phyloP scores from a whole-genome alignment of 495 filamentous ascomycete species.

The Aspergillus olivimuriae region DNA sequence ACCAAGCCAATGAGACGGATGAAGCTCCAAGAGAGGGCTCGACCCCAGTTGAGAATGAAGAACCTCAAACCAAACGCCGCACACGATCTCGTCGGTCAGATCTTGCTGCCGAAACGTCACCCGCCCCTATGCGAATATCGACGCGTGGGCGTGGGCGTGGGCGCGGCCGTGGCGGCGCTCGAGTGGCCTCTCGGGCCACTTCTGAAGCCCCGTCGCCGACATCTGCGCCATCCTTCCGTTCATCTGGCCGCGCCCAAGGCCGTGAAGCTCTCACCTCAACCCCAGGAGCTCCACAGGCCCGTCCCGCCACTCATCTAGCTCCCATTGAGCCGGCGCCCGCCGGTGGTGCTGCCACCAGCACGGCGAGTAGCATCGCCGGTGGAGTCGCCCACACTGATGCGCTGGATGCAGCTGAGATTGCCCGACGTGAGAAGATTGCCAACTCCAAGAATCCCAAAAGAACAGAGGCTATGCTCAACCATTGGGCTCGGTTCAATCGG shows the following conservation, averaged over 20 bases:
- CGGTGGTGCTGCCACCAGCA: slow-evolving; percentile 1
- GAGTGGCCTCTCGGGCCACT: slow-evolving; percentile 16
- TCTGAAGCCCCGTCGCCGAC: slow-evolving; percentile 18
- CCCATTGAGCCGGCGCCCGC: slow-evolving; percentile 20
- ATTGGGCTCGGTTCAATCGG: slow-evolving; percentile 41
- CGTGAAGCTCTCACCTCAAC: slow-evolving; percentile 1
- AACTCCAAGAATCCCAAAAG: slow-evolving; percentile 46
- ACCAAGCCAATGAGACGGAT: slow-evolving; percentile 24
- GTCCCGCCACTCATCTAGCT: slow-evolving; percentile 13
- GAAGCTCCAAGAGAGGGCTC: slow-evolving; percentile 21
- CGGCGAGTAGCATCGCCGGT: slow-evolving; percentile 3
- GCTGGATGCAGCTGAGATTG: slow-evolving; percentile 28
- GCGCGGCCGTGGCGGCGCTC: slow-evolving; percentile 38
- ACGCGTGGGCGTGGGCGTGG: slow-evolving; percentile 47
- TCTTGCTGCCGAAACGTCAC: slow-evolving; percentile 16
- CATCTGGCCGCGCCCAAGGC: slow-evolving; percentile 2
- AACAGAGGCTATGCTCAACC: slow-evolving; percentile 44
- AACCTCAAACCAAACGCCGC: slow-evolving; percentile 27
- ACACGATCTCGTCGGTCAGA: slow-evolving; percentile 27
- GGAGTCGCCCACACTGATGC: slow-evolving; percentile 10
- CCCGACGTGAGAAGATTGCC: slow-evolving; percentile 31
- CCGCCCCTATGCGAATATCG: slow-evolving; percentile 21
- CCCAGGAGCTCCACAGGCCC: slow-evolving; percentile 8
- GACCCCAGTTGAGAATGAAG: slow-evolving; percentile 27
- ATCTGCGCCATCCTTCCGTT: not conserved